phyloP scores from a whole-genome alignment of 73 alveolate genomes.

The Loxodes magnus region DNA sequence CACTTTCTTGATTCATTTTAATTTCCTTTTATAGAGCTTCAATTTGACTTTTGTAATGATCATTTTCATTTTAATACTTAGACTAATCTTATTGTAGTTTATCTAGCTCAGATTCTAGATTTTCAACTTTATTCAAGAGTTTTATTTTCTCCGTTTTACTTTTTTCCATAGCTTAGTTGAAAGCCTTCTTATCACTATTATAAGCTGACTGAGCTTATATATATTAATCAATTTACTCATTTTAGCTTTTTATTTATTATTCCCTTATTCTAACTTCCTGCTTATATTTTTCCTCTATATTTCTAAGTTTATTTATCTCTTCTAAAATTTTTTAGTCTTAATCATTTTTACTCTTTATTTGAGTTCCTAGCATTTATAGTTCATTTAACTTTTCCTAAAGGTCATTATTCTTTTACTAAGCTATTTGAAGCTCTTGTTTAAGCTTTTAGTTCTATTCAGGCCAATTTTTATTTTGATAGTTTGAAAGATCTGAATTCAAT shows the following conservation, averaged over 20 bases:
- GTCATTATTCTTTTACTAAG: slow-evolving; percentile 21
- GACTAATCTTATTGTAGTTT: slow-evolving; percentile 16
- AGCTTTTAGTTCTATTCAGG: slow-evolving; percentile 20
- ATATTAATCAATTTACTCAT: slow-evolving; percentile 5
- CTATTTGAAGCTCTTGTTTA: slow-evolving; percentile 9
- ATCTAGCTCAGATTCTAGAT: slow-evolving; percentile 7
- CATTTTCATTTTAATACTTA: too few species aligned
- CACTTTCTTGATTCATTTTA: too few species aligned
- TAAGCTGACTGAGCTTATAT: slow-evolving; percentile 12
- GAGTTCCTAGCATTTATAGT: slow-evolving; percentile 8
- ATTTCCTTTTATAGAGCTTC: too few species aligned
- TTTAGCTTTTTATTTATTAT: slow-evolving; percentile 11
- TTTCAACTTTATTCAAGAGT: slow-evolving; percentile 14
- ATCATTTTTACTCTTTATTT: not conserved
- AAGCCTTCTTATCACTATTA: slow-evolving; percentile 27
- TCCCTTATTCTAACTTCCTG: not conserved
- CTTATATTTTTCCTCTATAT: slow-evolving; percentile 2
- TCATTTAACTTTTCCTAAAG: slow-evolving; percentile 9
- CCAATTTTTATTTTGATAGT: slow-evolving; percentile 12
- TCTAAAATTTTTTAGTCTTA: slow-evolving; percentile 1
- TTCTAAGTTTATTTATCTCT: slow-evolving; percentile 1
- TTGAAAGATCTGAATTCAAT: slow-evolving; percentile 20
- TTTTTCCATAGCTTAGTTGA: slow-evolving; percentile 15
- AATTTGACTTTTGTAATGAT: too few species aligned
- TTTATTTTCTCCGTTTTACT: not conserved